A percentile compares a stretch with the other conserved stretches of the same genome.
These are phyloP conservation scores for Sugiyamaella pinicola DNA, from an alignment of 1,139 yeast genomes.

Conservation along the genomic window DNA sequence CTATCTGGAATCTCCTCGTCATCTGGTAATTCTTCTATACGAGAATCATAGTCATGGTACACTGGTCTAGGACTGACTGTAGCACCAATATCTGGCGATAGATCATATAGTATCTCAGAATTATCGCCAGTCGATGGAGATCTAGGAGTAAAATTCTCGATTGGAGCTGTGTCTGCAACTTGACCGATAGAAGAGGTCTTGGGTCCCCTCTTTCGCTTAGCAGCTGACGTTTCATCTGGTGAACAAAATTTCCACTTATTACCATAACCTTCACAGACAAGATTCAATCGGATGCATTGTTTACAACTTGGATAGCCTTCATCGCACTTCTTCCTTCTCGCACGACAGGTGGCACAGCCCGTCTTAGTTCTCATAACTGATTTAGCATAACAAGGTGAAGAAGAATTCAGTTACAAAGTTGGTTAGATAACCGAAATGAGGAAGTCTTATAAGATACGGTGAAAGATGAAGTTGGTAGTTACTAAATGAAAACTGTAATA, in stretches of 20 bases:
- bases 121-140: background rate
- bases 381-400: conserved; percentile 1
- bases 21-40: conserved; percentile 6
- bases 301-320: conserved; percentile 18
- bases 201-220: background rate
- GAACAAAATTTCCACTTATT: conserved; percentile 19
- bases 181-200: background rate
- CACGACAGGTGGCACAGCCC: conserved; percentile 21
- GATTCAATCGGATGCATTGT: conserved; percentile 19
- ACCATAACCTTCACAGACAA: conserved; percentile 19
- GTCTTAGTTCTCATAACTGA: conserved; percentile 19
- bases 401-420: background rate
- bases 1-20: background rate
- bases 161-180: background rate
- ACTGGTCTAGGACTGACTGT: background rate
- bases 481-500: too few species aligned
- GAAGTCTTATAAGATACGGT: background rate
- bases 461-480: too few species aligned
- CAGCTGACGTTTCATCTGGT: conserved; percentile 10
- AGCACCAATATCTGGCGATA: background rate
- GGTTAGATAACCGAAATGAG: background rate
- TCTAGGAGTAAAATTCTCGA: background rate
- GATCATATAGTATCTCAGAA: too few species aligned
- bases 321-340: conserved; percentile 22
- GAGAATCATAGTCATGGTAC: background rate